Evolutionary conservation across 129 eudicot species (phyloP), one percentile per base, ranked within the genome.

Genomic region (Cynara cardunculus): DNA sequence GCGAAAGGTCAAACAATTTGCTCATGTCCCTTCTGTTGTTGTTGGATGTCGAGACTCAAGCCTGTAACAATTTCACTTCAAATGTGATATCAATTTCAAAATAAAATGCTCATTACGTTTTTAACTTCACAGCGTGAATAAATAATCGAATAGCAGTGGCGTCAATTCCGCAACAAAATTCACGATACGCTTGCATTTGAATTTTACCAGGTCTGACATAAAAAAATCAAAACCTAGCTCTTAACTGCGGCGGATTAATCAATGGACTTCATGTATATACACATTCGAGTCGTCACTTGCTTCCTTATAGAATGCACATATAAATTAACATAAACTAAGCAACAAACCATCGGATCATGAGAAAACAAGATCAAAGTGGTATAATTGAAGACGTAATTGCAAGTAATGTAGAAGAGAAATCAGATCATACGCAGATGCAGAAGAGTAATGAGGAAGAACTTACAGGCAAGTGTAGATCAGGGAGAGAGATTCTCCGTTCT

Each of bases 11-110:
- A 71, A 10, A 72, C 30, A 35, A 22, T 44, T 19, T 72, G 53
- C 18, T 24, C 37, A 25, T 39, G 22, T 73, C 26, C 30, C 9
- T 16, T 7, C 19, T 69, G 73, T 56, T 18, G 62, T 53, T 16
- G 24, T 56, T 56, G 25, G 25, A 56, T 56, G 65, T 18, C 65
- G n/a, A 18, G 5, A 8, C 39, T 6, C 7, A 34, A 34, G 22
- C 22, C 65, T 69, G 73, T 69, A 69, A 39, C 28, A 49, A 72
- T 5, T 21, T 39, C 28, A 72, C 76, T 39, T 72, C 76, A 39
- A 37, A 12, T 19, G 12, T 13, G 49, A 19, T 72, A 72, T 3
- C 31, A 24, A 72, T 41, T 39, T 21, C 34, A 72, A 39, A 72
- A 34, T 35, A n/a, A 34, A 19, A 71, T 4, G 21, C 56, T 71